Percentiles rank a stretch among this genome's conserved stretches.
Conservation (phyloP, 2,329 filamentous ascomycete species). For the Cryphonectria naterciae region DNA sequence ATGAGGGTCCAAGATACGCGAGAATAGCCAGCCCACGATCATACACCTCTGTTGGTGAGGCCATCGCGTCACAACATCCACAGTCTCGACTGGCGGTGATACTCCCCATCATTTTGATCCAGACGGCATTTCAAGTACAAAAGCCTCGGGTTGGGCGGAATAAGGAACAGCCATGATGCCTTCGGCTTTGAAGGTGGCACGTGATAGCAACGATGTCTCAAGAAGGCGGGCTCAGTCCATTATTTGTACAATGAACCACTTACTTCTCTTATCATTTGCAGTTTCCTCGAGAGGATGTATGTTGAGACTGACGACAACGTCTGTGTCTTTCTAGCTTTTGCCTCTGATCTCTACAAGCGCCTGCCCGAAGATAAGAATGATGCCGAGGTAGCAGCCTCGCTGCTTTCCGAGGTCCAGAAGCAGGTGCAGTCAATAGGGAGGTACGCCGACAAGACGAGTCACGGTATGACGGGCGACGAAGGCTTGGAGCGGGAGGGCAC, state of each 20-base stretch:
- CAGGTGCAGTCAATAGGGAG: conserved; percentile 41
- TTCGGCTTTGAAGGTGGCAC: conserved; percentile 4
- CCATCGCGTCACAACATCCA: conserved; percentile 2
- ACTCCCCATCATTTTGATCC: neutral
- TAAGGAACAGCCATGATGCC: conserved; percentile 13
- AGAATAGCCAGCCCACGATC: neutral
- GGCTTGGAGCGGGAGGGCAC: conserved; percentile 61
- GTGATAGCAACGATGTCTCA: conserved; percentile 10
- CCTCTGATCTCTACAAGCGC: conserved; percentile 34
- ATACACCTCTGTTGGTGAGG: neutral
- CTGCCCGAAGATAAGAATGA: conserved; percentile 35
- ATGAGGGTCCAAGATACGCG: neutral
- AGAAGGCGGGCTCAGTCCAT: conserved; percentile 17
- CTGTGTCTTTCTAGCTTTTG: conserved; percentile 22
- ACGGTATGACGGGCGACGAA: conserved; percentile 39
- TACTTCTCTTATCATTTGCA: no score
- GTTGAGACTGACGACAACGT: conserved; percentile 11
- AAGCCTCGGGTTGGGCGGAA: neutral
- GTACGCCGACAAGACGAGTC: conserved; percentile 38
- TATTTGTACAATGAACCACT: conserved; percentile 14
- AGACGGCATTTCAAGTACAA: neutral
- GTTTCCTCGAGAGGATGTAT: neutral
- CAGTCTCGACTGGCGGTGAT: conserved; percentile 3
- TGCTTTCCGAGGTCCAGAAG: conserved; percentile 47
- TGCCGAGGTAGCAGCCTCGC: conserved; percentile 35